phyloP scores from a whole-genome alignment of 2,329 filamentous ascomycete species.

The Hysterium pulicare region DNA sequence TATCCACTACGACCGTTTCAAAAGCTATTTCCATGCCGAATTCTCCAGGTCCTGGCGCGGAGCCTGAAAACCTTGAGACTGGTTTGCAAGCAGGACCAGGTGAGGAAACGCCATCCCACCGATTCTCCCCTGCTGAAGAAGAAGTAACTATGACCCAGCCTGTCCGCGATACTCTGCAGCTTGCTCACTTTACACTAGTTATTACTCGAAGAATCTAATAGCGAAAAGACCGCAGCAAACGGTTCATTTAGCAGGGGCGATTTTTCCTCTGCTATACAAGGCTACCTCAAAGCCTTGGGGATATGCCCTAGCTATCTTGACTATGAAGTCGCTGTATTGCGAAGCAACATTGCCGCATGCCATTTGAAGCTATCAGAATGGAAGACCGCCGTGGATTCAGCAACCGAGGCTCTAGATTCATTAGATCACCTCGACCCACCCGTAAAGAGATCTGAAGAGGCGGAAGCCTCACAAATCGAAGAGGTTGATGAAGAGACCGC shows the following conservation, averaged over 20 bases:
- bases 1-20: too few relatives aligned
- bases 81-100: slow-evolving; percentile 2
- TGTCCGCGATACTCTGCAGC: not conserved
- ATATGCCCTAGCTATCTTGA: slow-evolving; percentile 80
- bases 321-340: slow-evolving; percentile 82
- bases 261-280: slow-evolving; percentile 74
- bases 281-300: slow-evolving; percentile 76
- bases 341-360: slow-evolving; percentile 86
- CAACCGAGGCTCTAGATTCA: slow-evolving; percentile 68
- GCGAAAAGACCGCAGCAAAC: slow-evolving; percentile 74
- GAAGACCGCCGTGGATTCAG: slow-evolving; percentile 74
- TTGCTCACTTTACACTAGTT: slow-evolving; percentile 41
- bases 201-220: slow-evolving; percentile 68
- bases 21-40: too few relatives aligned
- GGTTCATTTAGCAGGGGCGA: slow-evolving; percentile 68
- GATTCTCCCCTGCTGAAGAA: slow-evolving; percentile 32
- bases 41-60: too few relatives aligned
- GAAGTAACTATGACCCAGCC: slow-evolving; percentile 12
- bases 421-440: slow-evolving; percentile 60
- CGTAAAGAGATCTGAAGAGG: slow-evolving; percentile 22
- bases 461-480: slow-evolving; percentile 57
- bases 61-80: not conserved
- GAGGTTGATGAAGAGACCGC: slow-evolving; percentile 53
- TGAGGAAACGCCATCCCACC: slow-evolving; percentile 12
- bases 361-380: slow-evolving; percentile 81